Conservation (phyloP, 169 alveolate genomes). For the Eimeria zaria region DNA sequence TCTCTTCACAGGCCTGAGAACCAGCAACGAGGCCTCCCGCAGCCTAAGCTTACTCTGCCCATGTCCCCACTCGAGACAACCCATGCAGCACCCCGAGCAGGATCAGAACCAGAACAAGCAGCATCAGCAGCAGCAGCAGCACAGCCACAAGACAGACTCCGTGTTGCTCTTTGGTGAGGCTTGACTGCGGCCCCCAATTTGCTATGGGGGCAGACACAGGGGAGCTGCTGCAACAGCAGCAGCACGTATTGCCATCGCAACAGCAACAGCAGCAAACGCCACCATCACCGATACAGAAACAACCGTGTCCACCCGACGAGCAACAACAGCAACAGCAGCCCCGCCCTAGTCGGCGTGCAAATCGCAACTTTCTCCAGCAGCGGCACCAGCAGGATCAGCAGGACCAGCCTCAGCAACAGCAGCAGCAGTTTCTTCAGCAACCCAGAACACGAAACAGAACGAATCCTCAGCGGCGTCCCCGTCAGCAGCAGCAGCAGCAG, state of each 20-base stretch:
- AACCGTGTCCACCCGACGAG: not conserved
- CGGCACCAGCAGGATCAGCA: slow-evolving; percentile 64
- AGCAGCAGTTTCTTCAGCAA: slow-evolving; percentile 43
- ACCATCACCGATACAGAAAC: not conserved
- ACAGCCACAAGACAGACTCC: slow-evolving; percentile 36
- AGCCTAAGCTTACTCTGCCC: slow-evolving; percentile 4
- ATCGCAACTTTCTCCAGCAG: slow-evolving; percentile 18
- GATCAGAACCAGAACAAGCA: not conserved
- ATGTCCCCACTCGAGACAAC: slow-evolving; percentile 16
- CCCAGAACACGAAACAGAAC: slow-evolving; percentile 20
- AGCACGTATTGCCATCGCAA: slow-evolving; percentile 23
- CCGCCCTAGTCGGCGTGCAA: slow-evolving; percentile 27
- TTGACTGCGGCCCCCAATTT: slow-evolving; percentile 9
- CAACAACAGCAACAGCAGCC: slow-evolving; percentile 44
- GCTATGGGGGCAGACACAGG: slow-evolving; percentile 54
- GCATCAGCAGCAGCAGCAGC: slow-evolving; percentile 35
- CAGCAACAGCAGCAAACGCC: slow-evolving; percentile 36
- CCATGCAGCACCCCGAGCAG: slow-evolving; percentile 47
- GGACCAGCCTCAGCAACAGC: slow-evolving; percentile 46
- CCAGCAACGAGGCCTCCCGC: slow-evolving; percentile 51
- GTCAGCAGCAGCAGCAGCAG: slow-evolving; percentile 67
- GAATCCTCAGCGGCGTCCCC: slow-evolving; percentile 45
- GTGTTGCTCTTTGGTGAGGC: slow-evolving; percentile 10
- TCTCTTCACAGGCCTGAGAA: slow-evolving; percentile 31
- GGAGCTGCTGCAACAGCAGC: slow-evolving; percentile 66